Base-by-base conservation (phyloP, 805 yeast species). In the Jamesozyma spencerorum region DNA sequence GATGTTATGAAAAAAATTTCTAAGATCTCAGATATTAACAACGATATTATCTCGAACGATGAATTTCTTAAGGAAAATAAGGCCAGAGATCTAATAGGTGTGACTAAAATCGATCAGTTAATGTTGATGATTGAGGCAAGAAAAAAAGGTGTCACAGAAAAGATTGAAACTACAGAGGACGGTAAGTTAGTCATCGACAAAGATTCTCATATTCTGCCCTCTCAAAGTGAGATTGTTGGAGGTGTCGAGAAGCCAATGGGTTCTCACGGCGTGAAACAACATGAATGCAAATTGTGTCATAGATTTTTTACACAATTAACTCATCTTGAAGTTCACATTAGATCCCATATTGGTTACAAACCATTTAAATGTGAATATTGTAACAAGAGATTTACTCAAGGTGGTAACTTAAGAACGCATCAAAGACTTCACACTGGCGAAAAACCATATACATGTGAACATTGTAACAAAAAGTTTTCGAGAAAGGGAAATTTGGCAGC, bases 401-500 rank as follows among this genome's bases (percentile, higher is more conserved):
- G 95, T 36, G 95, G 95, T 18, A 86, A 86, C 58, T 66, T 87
- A 47, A 66, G 94, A 42, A 87, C 95, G 0, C 96, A 87, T 64
- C 66, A 78, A 53, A 67, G 95, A 47, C 68, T 86, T 31, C 96
- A 86, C 53, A 87, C 95, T 0, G 95, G 96, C 19, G 95, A 88
- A 53, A 83, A 84, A 57, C 97, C 97, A 6, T 90, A 81, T 55
- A 69, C 72, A 34, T 88, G 97, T 65, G 77, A 75, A 13, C 63
- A 73, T 4, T 88, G 97, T 62, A 75, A 75, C 18, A 74, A 86
- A 45, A 69, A 75, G 30, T 88, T 88, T 60, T 85, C 95, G 38
- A 74, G 95, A 55, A 85, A 88, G 61, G 97, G 97, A 15, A 88
- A 88, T 63, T 70, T 86, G 49, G 88, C 92, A 18, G 94, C 95